These are phyloP conservation scores for Hygrophorus russula DNA, from an alignment of 768 basidiomycete species.

Conservation along the genomic window DNA sequence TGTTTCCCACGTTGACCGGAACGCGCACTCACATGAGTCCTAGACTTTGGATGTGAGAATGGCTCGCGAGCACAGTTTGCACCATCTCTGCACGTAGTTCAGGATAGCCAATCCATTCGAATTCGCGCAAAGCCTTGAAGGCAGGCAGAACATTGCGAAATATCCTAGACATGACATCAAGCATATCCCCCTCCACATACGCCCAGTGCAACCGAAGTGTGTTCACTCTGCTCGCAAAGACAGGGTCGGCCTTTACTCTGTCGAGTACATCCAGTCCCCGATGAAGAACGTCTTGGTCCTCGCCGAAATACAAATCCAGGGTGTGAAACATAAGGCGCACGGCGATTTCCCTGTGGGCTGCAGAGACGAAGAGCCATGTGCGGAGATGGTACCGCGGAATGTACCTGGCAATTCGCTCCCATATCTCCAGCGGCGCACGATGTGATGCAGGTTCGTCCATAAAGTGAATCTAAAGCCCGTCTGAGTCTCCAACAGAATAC, in stretches of 20 bases:
- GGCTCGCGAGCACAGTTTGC: conserved; percentile 39
- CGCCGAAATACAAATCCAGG: conserved; percentile 56
- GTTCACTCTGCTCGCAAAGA: conserved; percentile 50
- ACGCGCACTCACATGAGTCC: conserved; percentile 40
- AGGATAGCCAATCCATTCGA: conserved; percentile 73
- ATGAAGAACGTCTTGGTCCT: conserved; percentile 49
- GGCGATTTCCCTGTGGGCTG: conserved; percentile 56
- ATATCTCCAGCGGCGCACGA: conserved; percentile 53
- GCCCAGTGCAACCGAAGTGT: conserved; percentile 57
- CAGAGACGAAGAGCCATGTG: conserved; percentile 56
- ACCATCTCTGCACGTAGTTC: conserved; percentile 62
- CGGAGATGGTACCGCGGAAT: conserved; percentile 58
- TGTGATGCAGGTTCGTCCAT: conserved; percentile 45
- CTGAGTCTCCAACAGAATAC: not conserved
- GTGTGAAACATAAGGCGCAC: conserved; percentile 56
- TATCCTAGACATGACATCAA: conserved; percentile 54
- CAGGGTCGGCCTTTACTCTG: conserved; percentile 47
- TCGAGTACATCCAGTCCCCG: conserved; percentile 59
- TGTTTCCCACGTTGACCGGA: not conserved
- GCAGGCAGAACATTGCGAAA: conserved; percentile 54
- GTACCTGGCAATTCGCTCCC: conserved; percentile 52
- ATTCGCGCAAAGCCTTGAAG: conserved; percentile 48
- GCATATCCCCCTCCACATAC: conserved; percentile 57
- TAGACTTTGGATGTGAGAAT: conserved; percentile 41
- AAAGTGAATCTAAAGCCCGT: conserved; percentile 35